These are phyloP conservation scores for Daphne laureola DNA, from an alignment of 441 rosid species.

Conservation along the genomic window DNA sequence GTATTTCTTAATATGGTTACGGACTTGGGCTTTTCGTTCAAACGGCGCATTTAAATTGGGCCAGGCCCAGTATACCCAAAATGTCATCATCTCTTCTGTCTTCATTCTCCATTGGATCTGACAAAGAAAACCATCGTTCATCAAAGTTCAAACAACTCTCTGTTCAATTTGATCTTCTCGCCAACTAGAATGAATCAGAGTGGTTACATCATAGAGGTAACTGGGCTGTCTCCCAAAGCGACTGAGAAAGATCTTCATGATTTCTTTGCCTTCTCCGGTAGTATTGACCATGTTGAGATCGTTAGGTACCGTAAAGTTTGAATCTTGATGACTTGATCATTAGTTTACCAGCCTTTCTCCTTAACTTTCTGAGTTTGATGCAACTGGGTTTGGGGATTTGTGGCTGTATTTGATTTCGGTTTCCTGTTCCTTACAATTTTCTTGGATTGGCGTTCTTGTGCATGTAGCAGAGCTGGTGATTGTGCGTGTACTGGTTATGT, in stretches of 20 bases:
- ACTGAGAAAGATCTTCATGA: slow-evolving; percentile 57
- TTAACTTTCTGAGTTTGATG: neutral
- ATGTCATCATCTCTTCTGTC: no score
- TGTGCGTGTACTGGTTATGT: slow-evolving; percentile 55
- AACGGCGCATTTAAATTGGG: no score
- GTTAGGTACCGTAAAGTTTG: slow-evolving; percentile 29
- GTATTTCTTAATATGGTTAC: no score
- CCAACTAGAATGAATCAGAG: slow-evolving; percentile 14
- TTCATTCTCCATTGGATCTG: no score
- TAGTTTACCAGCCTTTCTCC: neutral
- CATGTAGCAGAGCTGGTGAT: slow-evolving; percentile 41
- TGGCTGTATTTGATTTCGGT: slow-evolving; percentile 6
- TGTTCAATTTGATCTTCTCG: no score
- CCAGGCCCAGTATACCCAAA: no score
- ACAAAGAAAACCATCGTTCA: no score
- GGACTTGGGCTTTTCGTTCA: no score
- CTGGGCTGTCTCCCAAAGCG: slow-evolving; percentile 59
- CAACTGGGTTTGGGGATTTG: neutral
- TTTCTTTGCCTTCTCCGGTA: slow-evolving; percentile 73
- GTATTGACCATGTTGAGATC: slow-evolving; percentile 51
- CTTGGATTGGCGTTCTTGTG: slow-evolving; percentile 1
- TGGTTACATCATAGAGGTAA: slow-evolving; percentile 57
- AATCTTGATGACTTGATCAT: neutral
- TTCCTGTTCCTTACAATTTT: neutral
- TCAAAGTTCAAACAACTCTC: no score